Evolutionary conservation across 2,329 filamentous ascomycete genomes (phyloP), one percentile per base, ranked within the genome.

Genomic region (Arachnomyces sp.): DNA sequence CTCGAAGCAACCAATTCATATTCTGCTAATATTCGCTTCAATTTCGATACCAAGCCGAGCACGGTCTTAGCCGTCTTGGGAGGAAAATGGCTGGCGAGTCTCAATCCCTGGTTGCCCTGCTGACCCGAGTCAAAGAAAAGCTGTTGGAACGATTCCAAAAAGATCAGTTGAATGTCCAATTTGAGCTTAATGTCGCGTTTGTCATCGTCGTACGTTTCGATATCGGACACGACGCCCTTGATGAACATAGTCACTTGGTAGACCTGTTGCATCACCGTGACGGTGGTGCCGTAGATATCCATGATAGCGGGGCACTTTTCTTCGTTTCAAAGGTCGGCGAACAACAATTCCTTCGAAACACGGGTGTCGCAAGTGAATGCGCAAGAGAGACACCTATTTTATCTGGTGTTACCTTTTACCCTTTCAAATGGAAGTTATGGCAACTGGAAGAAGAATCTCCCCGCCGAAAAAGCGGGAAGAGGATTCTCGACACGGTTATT

Each of bases 241-340:
- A 57, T 56, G 35, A 57, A 57, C n/a, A 57, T 44, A 7, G 54
- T 54, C 15, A 55, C 52, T 14, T 54, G 47, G 38, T 53, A 49
- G 35, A 55, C 44, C 25, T 57, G 50, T 33, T 47, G 47, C 12
- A 55, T 47, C n/a, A 48, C 54, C 6, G 53, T 56, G 7, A 47
- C 41, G 16, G 53, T 50, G 8, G 54, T 56, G 7, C 52, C 52
- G 39, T 55, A 57, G 28, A 56, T 30, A 42, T 57, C 54, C 53
- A 57, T 57, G 11, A 31, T 48, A 15, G 5, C 21, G 21, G 21
- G n/a, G 21, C 21, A 5, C 9, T 9, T 5, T 25, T 25, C 21
- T 25, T 25, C 21, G 21, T 25, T 25, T 25, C 21, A 9, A 25
- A 25, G 21, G 1, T 25, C 18, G 7, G 32, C 34, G 29, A 29